Conservation (phyloP, 805 yeast genomes). For the Ogataea pignaliae region DNA sequence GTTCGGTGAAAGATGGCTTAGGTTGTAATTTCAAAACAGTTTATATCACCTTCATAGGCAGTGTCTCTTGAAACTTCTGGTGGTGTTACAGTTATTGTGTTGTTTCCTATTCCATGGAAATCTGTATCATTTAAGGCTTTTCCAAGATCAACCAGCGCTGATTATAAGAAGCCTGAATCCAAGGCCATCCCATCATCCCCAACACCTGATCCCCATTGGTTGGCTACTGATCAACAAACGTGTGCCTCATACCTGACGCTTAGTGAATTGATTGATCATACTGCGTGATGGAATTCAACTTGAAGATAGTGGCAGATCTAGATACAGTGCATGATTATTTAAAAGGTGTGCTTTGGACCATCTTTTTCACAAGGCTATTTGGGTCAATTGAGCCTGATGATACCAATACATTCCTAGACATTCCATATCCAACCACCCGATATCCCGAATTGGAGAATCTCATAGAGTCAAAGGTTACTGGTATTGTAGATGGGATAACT, state of each 20-base stretch:
- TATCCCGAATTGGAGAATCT: constrained; percentile 44
- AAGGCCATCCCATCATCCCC: no score
- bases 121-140: no score
- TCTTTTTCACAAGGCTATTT: constrained; percentile 64
- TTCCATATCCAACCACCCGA: constrained; percentile 51
- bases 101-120: no score
- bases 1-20: no score
- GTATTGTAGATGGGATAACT: constrained; percentile 25
- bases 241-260: background rate
- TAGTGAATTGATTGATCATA: background rate
- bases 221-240: no score
- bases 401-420: constrained; percentile 46
- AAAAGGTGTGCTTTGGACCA: constrained; percentile 59
- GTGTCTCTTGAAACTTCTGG: no score
- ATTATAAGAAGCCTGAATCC: no score
- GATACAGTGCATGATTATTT: constrained; percentile 51
- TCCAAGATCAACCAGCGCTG: no score
- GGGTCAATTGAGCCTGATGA: constrained; percentile 58
- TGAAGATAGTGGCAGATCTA: constrained; percentile 47
- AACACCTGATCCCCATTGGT: no score
- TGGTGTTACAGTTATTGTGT: no score
- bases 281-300: constrained; percentile 39
- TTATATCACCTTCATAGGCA: no score
- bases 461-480: constrained; percentile 33
- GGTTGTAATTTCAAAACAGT: no score